Percentiles rank a stretch among this genome's conserved stretches.
Conservation (phyloP, 805 yeast genomes). For the Yamadazyma paraphyllophila region DNA sequence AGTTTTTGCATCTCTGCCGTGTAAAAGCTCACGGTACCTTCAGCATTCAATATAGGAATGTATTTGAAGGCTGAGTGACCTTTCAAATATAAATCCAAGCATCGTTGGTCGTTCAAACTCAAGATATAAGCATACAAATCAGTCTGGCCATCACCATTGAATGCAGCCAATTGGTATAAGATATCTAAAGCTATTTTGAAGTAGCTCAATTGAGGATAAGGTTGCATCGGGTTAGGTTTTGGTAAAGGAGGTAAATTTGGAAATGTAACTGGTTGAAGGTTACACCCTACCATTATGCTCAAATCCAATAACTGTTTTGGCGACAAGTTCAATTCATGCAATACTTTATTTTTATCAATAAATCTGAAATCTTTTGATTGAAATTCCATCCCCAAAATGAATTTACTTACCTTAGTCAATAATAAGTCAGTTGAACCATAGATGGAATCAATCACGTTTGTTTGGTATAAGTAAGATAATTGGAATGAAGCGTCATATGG, state of each 20-base stretch:
- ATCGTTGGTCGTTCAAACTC: conserved; percentile 43
- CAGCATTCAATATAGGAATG: conserved; percentile 68
- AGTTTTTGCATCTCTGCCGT: conserved; percentile 40
- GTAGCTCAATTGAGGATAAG: conserved; percentile 39
- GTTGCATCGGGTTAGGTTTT: conserved; percentile 38
- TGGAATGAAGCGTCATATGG: conserved; percentile 84
- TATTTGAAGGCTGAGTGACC: conserved; percentile 68
- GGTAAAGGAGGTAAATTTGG: conserved; percentile 49
- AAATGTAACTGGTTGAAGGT: conserved; percentile 64
- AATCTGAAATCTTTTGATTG: conserved; percentile 63
- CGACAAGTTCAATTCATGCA: conserved; percentile 59
- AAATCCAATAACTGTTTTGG: conserved; percentile 72
- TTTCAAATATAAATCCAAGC: conserved; percentile 54
- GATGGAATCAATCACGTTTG: conserved; percentile 63
- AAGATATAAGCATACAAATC: conserved; percentile 47
- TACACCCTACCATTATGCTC: conserved; percentile 76
- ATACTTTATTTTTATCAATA: conserved; percentile 55
- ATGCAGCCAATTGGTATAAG: conserved; percentile 31
- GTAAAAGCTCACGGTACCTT: conserved; percentile 67
- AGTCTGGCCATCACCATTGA: conserved; percentile 19
- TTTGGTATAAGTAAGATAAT: conserved; percentile 64
- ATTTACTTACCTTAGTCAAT: conserved; percentile 62
- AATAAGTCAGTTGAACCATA: conserved; percentile 84
- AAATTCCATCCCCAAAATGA: conserved; percentile 71
- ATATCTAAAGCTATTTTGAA: conserved; percentile 42